Evolutionary conservation across 1,284 basidiomycete genomes (phyloP).

Genomic region (Ganoderma sp.): DNA sequence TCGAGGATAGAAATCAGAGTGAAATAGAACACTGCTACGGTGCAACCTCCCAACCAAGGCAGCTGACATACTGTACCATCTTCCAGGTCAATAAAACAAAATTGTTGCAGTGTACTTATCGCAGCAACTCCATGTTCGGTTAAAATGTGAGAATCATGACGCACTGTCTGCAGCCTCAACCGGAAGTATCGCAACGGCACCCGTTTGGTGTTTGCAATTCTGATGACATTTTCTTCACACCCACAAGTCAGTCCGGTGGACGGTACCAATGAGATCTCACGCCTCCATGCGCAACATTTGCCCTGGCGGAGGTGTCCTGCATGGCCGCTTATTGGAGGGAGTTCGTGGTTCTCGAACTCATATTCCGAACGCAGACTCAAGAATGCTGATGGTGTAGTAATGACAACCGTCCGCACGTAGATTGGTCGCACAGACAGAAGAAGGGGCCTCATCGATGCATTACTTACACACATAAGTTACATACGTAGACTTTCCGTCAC

Average conservation of each 20-base stretch:
- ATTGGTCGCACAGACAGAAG: background rate
- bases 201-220: background rate
- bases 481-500: background rate
- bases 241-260: background rate
- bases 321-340: background rate
- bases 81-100: too few species aligned
- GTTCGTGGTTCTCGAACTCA: background rate
- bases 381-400: background rate
- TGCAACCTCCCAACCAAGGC: too few species aligned
- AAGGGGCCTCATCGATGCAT: background rate
- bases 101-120: too few species aligned
- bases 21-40: too few species aligned
- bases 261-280: background rate
- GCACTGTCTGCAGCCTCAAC: too few species aligned
- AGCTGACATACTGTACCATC: too few species aligned
- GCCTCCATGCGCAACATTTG: constrained; percentile 2
- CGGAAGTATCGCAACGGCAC: background rate
- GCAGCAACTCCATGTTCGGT: too few species aligned
- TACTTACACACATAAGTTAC: background rate
- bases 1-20: too few species aligned
- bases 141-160: background rate
- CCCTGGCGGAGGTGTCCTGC: background rate
- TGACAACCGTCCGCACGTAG: background rate
- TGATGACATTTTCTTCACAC: constrained; percentile 5
- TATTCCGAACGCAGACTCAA: background rate